Base-by-base conservation (phyloP, 1,284 basidiomycete species). In the Cutaneotrichosporon mucoides region DNA sequence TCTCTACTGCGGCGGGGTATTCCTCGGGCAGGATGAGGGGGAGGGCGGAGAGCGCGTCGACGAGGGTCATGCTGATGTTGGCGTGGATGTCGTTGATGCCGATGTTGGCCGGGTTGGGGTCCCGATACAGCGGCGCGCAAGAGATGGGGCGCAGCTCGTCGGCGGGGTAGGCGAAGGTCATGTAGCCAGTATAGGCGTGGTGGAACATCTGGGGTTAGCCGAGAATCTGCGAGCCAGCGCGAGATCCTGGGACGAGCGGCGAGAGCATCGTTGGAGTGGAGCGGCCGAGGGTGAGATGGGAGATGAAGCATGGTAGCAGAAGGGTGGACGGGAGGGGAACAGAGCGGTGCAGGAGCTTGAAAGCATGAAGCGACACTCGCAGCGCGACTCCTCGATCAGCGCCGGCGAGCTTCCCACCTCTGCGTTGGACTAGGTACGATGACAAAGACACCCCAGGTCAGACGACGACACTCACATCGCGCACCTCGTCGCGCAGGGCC, bases 61-160 rank as follows among this genome's bases (percentile, higher is more conserved):
- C 66, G 15, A 76, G 71, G 5, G 76, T 78, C 47, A 78, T 66
- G 16, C 71, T 71, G 13, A 67, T 69, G 55, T 78, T 78, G 41
- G 90, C 90, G 78, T 86, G 89, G 37, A 90, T 90, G 75, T 93
- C 87, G 62, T 92, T 88, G 69, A 77, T 60, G 7, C 73, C 73
- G 38, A 68, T 63, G 58, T 75, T 71, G 37, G 40, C 43, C 4
- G 65, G 50, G 56, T 73, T 65, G 9, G 67, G 56, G 50, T 70
- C 69, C 10, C 75, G 73, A 45, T 51, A 16, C n/a, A 72, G 59
- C 6, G 75, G 73, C 35, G 81, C 83, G 73, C 93, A 97, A 11
- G 89, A 86, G n/a, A 96, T 76, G 1, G 93, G 92, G 13, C 86
- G 85, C 35, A 96, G 82, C 87, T 96, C 79, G 61, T 81, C 79